Evolutionary conservation across 352 stramenopile genomes (phyloP).

Genomic region (Aphanomyces stellatus): DNA sequence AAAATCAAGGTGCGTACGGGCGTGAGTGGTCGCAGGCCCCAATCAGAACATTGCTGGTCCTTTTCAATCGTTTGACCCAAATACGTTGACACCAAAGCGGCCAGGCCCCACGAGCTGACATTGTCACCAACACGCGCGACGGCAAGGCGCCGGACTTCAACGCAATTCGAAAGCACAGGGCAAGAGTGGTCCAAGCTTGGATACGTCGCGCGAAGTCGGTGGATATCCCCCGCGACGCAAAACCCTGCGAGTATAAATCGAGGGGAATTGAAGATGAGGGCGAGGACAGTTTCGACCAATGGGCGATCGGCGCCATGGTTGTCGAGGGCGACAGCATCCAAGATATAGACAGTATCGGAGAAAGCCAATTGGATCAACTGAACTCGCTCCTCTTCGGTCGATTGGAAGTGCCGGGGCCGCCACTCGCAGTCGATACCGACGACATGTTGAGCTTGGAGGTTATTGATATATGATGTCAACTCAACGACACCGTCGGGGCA

Average conservation of each 20-base stretch:
- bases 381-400: neutral
- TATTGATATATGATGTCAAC: neutral
- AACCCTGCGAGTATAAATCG: neutral
- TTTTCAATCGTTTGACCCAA: neutral
- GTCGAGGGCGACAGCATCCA: no score
- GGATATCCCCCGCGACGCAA: slow-evolving; percentile 9
- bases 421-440: slow-evolving; percentile 18
- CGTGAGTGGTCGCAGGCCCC: slow-evolving; percentile 2
- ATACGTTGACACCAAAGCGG: neutral
- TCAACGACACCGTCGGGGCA: neutral
- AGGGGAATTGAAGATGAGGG: neutral
- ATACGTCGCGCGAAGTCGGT: slow-evolving; percentile 1
- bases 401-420: neutral
- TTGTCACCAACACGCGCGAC: neutral
- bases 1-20: no score
- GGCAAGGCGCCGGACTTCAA: slow-evolving; percentile 7
- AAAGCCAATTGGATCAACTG: slow-evolving; percentile 13
- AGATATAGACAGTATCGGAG: neutral
- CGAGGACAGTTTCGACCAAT: no score
- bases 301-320: no score
- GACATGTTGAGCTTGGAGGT: neutral
- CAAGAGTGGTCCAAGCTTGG: neutral
- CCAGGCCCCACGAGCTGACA: neutral
- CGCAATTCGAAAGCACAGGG: neutral
- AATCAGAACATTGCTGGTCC: slow-evolving; percentile 17